Evolutionary conservation across 1,284 basidiomycete genomes (phyloP).

Genomic region (Coriolopsis trogii): DNA sequence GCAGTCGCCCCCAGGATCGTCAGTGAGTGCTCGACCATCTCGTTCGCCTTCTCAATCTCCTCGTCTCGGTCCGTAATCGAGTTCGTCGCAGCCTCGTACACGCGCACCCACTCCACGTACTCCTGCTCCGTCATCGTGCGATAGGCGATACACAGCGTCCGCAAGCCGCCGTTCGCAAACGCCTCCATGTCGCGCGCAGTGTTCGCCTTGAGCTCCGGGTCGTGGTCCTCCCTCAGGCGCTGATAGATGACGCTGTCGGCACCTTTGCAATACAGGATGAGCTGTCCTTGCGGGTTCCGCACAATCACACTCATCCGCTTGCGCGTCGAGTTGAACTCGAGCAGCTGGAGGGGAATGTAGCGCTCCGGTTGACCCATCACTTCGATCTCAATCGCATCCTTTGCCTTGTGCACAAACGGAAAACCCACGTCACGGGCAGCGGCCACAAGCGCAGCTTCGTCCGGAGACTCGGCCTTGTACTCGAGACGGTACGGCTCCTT

Average conservation of each 20-base stretch:
- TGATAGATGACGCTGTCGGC: constrained; percentile 95
- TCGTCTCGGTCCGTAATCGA: constrained; percentile 84
- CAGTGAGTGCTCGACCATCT: constrained; percentile 83
- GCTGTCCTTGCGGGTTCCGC: constrained; percentile 78
- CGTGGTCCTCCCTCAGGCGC: constrained; percentile 77
- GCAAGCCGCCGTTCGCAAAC: constrained; percentile 91
- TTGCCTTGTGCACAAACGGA: constrained; percentile 82
- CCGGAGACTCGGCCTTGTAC: constrained; percentile 96
- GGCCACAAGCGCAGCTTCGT: constrained; percentile 92
- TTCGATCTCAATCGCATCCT: constrained; percentile 84
- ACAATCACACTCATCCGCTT: constrained; percentile 95
- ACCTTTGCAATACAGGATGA: constrained; percentile 94
- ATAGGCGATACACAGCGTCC: constrained; percentile 92
- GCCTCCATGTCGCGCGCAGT: constrained; percentile 89
- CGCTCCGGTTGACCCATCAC: constrained; percentile 88
- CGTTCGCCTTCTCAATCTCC: constrained; percentile 87
- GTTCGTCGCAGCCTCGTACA: constrained; percentile 82
- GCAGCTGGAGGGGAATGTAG: constrained; percentile 77
- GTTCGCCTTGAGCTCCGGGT: constrained; percentile 72
- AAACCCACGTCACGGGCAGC: constrained; percentile 94
- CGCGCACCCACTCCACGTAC: constrained; percentile 80
- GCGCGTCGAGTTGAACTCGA: constrained; percentile 93
- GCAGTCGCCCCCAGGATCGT: constrained; percentile 92
- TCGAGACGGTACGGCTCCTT: constrained; percentile 71
- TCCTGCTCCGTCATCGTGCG: constrained; percentile 82